These are phyloP conservation scores for Amyloporia xantha DNA, from an alignment of 768 basidiomycete genomes.

Conservation along the genomic window DNA sequence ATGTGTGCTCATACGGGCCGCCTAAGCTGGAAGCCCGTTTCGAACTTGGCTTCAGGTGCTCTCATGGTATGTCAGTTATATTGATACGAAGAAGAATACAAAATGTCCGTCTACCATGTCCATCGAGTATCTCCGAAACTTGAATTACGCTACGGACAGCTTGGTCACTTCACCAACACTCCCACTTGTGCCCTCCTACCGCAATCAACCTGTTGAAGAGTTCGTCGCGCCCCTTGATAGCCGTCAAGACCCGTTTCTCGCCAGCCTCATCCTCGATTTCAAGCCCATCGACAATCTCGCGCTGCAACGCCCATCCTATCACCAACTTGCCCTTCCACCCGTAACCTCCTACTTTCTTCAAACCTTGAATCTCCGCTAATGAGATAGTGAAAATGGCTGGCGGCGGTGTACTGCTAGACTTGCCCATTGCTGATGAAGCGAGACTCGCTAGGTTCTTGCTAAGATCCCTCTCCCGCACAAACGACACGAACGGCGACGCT, in stretches of 20 bases:
- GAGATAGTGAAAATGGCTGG: slow-evolving; percentile 25
- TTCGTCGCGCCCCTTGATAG: slow-evolving; percentile 28
- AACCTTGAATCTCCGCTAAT: slow-evolving; percentile 22
- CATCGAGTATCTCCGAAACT: too few species aligned
- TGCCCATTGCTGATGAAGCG: not conserved
- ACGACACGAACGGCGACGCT: slow-evolving; percentile 27
- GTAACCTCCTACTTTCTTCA: slow-evolving; percentile 31
- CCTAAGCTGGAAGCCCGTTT: too few species aligned
- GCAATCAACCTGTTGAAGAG: slow-evolving; percentile 28
- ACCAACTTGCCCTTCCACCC: slow-evolving; percentile 35
- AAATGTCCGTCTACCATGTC: too few species aligned
- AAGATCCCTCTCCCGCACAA: slow-evolving; percentile 15
- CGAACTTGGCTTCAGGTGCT: too few species aligned
- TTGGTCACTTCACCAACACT: slow-evolving; percentile 16
- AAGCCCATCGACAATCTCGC: slow-evolving; percentile 25
- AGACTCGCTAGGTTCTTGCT: not conserved
- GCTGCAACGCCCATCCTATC: slow-evolving; percentile 27
- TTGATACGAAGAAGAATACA: too few species aligned
- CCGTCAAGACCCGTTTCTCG: slow-evolving; percentile 19
- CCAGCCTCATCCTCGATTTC: slow-evolving; percentile 22
- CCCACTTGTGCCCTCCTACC: slow-evolving; percentile 24
- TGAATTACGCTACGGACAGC: too few species aligned
- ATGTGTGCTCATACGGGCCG: too few species aligned
- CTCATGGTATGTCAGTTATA: too few species aligned
- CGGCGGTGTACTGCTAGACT: slow-evolving; percentile 5